phyloP scores from a whole-genome alignment of 169 alveolate species.

The Ichthyophthirius multifiliis region DNA sequence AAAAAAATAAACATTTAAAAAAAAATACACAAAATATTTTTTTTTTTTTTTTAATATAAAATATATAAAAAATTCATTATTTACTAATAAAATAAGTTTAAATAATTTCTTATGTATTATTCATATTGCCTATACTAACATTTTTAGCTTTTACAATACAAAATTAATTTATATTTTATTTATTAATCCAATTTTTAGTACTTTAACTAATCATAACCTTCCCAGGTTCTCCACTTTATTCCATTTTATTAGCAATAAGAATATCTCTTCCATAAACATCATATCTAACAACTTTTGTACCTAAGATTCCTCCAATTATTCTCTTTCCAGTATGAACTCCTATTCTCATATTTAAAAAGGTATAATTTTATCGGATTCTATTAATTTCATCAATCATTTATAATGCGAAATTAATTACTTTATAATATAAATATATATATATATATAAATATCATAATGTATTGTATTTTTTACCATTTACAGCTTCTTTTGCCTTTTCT shows the following conservation, averaged over 20 bases:
- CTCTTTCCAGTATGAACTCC: constrained; percentile 68
- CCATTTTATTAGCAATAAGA: constrained; percentile 66
- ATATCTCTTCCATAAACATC: constrained; percentile 56
- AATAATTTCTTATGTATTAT: no score
- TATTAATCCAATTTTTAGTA: no score
- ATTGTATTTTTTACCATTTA: not conserved
- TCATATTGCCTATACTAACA: no score
- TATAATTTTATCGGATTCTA: constrained; percentile 62
- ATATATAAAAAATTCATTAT: no score
- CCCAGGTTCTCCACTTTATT: constrained; percentile 70
- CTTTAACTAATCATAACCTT: constrained; percentile 61
- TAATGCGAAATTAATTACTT: constrained; percentile 70
- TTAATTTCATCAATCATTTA: constrained; percentile 76
- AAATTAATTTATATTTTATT: no score
- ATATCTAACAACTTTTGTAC: constrained; percentile 52
- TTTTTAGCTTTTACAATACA: no score
- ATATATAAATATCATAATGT: not conserved
- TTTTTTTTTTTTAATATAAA: no score
- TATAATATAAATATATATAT: constrained; percentile 5
- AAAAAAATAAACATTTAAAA: no score
- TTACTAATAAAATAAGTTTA: no score
- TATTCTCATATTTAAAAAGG: constrained; percentile 69
- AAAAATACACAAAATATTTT: no score
- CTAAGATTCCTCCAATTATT: constrained; percentile 47
- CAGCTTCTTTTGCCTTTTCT: constrained; percentile 46